Conservation (phyloP, 2,329 filamentous ascomycete genomes). For the Cadophora sp. region DNA sequence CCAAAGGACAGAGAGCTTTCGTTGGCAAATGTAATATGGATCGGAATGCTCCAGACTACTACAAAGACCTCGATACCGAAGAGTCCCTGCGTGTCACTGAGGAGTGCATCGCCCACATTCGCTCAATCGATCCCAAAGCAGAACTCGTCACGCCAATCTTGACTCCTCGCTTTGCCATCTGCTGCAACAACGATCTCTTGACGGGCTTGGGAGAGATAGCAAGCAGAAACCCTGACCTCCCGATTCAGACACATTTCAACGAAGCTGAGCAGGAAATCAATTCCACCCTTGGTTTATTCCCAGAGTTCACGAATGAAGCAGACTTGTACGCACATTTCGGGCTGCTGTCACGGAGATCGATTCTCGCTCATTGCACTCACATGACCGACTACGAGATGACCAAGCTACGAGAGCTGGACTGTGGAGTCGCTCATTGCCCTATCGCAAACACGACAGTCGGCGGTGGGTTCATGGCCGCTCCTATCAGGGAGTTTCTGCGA, state of each 20-base stretch:
- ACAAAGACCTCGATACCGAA: slow-evolving; percentile 54
- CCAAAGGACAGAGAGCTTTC: slow-evolving; percentile 82
- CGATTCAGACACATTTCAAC: slow-evolving; percentile 73
- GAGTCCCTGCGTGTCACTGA: slow-evolving; percentile 35
- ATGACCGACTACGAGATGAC: slow-evolving; percentile 63
- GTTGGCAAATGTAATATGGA: slow-evolving; percentile 82
- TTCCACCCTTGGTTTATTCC: slow-evolving; percentile 62
- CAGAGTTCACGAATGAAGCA: slow-evolving; percentile 60
- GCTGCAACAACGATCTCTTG: slow-evolving; percentile 62
- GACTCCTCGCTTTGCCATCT: slow-evolving; percentile 41
- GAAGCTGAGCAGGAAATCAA: slow-evolving; percentile 67
- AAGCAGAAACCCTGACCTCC: slow-evolving; percentile 53
- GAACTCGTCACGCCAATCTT: slow-evolving; percentile 60
- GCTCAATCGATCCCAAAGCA: slow-evolving; percentile 55
- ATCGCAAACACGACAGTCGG: slow-evolving; percentile 68
- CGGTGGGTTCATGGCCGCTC: slow-evolving; percentile 67
- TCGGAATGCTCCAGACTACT: slow-evolving; percentile 63
- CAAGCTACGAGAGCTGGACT: slow-evolving; percentile 54
- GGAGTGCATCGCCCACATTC: slow-evolving; percentile 39
- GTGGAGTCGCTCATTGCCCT: slow-evolving; percentile 70
- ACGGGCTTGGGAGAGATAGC: slow-evolving; percentile 62
- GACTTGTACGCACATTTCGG: slow-evolving; percentile 64
- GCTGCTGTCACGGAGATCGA: slow-evolving; percentile 60
- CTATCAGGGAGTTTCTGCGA: slow-evolving; percentile 62
- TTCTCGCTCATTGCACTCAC: slow-evolving; percentile 72